Evolutionary conservation across 2,329 filamentous ascomycete genomes (phyloP), one percentile per base, ranked within the genome.

Genomic region (Pseudocercospora macadamiae): DNA sequence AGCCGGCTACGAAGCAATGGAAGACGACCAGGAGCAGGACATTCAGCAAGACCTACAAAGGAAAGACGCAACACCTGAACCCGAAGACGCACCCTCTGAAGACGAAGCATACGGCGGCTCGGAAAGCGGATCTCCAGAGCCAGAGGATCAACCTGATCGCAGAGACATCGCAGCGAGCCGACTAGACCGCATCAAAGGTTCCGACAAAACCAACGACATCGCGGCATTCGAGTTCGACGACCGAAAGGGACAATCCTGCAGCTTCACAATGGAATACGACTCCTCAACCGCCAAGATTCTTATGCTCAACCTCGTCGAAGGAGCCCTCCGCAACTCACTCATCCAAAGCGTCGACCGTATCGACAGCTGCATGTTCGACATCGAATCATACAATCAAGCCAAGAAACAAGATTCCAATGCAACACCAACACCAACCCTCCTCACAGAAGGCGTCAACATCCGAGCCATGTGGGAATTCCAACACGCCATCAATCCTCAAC

Each of bases 281-380:
- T 85, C 88, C 39, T 80, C 84, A 42, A 89, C 89, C 12, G 90
- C 93, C 64, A 99, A 99, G 79, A 83, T 99, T 48, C 85, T 99
- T 60, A 95, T 99, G 84, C 86, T 97, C 59, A 90, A 90, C 69
- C 82, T 97, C 58, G 90, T 97, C 55, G 92, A 97, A 75, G 83
- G 87, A 14, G 90, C 90, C 10, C 86, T 91, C 54, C 86, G 86
- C 64, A 86, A 86, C 70, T 88, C 93, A 0, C 86, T 96, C 54
- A 89, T 99, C 64, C 93, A 96, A 73, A 89, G 93, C 70, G 92
- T 97, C 60, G 81, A 86, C 0, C 89, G 89, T 26, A 86, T 99
- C 47, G 86, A 86, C 14, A 80, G 83, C 51, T 96, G 91, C 73
- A 87, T 87, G 12, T 82, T 85, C 62, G 87, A 88, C 45, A 77